phyloP scores from a whole-genome alignment of 805 yeast species.

The Kazachstania martiniae region DNA sequence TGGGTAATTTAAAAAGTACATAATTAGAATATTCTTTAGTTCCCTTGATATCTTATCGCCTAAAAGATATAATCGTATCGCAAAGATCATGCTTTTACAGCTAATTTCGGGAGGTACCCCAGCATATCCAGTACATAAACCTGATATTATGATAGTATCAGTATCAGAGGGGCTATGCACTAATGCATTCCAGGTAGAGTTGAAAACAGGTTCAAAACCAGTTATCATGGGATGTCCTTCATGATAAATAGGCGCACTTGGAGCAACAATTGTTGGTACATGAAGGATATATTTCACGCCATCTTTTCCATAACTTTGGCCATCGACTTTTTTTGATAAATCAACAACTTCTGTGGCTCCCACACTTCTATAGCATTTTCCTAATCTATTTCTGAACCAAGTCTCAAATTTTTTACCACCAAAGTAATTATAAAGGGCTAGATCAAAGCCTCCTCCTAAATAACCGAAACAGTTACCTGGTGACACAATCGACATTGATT shows the following conservation, averaged over 20 bases:
- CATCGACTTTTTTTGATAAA: constrained; percentile 3
- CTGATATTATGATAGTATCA: constrained; percentile 22
- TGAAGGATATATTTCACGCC: constrained; percentile 19
- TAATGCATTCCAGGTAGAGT: constrained; percentile 22
- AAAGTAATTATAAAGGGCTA: constrained; percentile 18
- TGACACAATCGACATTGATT: constrained; percentile 31
- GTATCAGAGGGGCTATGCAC: constrained; percentile 11
- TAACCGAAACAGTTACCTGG: constrained; percentile 44
- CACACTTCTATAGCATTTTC: constrained; percentile 16
- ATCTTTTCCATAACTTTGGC: constrained; percentile 1
- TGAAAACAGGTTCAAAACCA: constrained; percentile 21
- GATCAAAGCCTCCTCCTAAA: constrained; percentile 43
- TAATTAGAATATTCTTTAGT: constrained; percentile 16
- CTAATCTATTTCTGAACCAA: constrained; percentile 20
- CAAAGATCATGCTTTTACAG: constrained; percentile 24
- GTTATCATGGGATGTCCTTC: constrained; percentile 10
- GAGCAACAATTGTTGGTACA: constrained; percentile 26
- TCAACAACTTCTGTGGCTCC: constrained; percentile 18
- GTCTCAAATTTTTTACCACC: constrained; percentile 20
- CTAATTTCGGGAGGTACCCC: constrained; percentile 22
- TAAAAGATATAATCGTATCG: constrained; percentile 15
- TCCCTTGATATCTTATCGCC: constrained; percentile 12
- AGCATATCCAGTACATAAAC: constrained; percentile 25
- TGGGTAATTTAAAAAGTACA: constrained; percentile 18
- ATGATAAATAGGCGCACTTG: constrained; percentile 12